phyloP scores from a whole-genome alignment of 768 basidiomycete genomes.

The Thelephora ganbajun region DNA sequence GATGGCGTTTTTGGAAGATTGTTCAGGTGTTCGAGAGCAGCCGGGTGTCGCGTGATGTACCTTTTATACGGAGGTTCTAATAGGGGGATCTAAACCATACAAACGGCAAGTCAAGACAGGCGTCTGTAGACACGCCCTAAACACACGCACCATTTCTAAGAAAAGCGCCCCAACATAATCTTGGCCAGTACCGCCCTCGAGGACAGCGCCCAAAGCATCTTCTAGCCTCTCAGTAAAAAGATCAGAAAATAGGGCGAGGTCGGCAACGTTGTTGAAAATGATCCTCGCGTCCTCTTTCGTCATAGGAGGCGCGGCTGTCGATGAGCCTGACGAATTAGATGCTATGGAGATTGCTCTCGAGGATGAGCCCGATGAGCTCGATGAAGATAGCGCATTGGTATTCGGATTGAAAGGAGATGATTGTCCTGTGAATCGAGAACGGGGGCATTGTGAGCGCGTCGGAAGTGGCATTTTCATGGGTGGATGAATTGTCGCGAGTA shows the following conservation, averaged over 20 bases:
- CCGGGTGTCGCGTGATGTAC: slow-evolving; percentile 72
- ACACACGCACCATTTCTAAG: slow-evolving; percentile 42
- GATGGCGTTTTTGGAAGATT: slow-evolving; percentile 36
- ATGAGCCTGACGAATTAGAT: slow-evolving; percentile 27
- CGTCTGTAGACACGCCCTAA: not conserved
- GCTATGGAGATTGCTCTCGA: slow-evolving; percentile 39
- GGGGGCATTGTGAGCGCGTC: slow-evolving; percentile 1
- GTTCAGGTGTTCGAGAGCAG: slow-evolving; percentile 56
- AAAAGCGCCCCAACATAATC: slow-evolving; percentile 64
- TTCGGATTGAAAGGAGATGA: slow-evolving; percentile 24
- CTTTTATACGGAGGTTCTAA: slow-evolving; percentile 62
- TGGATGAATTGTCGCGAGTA: not conserved
- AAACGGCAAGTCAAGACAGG: not conserved
- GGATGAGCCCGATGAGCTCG: slow-evolving; percentile 35
- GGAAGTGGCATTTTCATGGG: not conserved
- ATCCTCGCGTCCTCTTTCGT: slow-evolving; percentile 50
- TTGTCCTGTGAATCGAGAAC: slow-evolving; percentile 20
- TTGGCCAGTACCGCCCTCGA: slow-evolving; percentile 53
- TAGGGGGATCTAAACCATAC: slow-evolving; percentile 38
- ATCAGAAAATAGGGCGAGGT: slow-evolving; percentile 63
- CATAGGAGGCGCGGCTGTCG: slow-evolving; percentile 40
- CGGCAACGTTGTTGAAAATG: slow-evolving; percentile 66
- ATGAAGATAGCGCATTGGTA: slow-evolving; percentile 15
- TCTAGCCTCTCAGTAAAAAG: slow-evolving; percentile 51
- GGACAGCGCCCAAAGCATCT: slow-evolving; percentile 43